Conservation (phyloP, 2,329 filamentous ascomycete genomes). For the Colletotrichum sp. region DNA sequence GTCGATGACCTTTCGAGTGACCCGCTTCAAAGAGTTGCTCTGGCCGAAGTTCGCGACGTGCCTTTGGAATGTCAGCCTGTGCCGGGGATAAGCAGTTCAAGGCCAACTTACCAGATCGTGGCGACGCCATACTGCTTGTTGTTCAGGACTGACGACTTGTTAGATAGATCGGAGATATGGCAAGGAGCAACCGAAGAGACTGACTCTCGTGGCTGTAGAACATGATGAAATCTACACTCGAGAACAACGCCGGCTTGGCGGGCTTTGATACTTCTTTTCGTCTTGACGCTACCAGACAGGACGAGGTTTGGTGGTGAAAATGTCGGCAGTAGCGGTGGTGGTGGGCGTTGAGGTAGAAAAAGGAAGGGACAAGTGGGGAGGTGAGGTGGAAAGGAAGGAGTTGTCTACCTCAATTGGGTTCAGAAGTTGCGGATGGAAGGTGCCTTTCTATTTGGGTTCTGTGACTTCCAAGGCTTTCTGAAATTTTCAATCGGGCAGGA, state of each 20-base stretch:
- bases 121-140: constrained; percentile 89
- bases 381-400: neutral
- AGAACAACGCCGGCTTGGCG: neutral
- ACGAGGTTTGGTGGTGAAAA: neutral
- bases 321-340: neutral
- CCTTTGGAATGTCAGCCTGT: constrained; percentile 55
- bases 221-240: constrained; percentile 56
- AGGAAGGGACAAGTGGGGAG: neutral
- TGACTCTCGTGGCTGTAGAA: constrained; percentile 96
- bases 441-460: neutral
- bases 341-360: neutral
- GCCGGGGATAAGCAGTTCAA: no score
- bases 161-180: constrained; percentile 17
- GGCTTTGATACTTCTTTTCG: neutral
- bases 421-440: neutral
- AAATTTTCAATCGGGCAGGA: neutral
- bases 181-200: constrained; percentile 31
- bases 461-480: neutral
- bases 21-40: constrained; percentile 67
- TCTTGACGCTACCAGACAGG: neutral
- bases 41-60: constrained; percentile 87
- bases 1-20: constrained; percentile 86
- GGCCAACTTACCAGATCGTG: constrained; percentile 79
- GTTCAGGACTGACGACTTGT: constrained; percentile 69
- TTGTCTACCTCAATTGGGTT: no score